Percentiles rank a stretch among this genome's conserved stretches.
Conservation (phyloP, 495 filamentous ascomycete genomes). For the Talaromyces proteolyticus region DNA sequence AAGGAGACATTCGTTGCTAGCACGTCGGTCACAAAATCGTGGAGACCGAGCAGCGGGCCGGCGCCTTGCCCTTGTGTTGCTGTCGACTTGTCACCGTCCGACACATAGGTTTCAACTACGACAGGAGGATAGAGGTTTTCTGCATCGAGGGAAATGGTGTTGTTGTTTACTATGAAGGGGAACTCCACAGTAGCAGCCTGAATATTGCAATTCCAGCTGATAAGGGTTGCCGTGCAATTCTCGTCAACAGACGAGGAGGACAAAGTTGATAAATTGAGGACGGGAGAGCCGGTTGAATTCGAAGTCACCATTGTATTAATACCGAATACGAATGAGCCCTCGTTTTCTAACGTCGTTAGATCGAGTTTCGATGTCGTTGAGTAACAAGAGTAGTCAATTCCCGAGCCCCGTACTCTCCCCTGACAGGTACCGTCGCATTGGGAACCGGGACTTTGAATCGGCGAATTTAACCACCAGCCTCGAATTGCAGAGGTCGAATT, state of each 20-base stretch:
- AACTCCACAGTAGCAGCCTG: background rate
- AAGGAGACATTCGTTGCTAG: background rate
- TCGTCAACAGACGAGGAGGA: background rate
- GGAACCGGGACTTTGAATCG: background rate
- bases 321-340: background rate
- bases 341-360: background rate
- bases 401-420: background rate
- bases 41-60: background rate
- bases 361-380: background rate
- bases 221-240: background rate
- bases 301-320: background rate
- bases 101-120: background rate
- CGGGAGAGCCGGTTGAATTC: background rate
- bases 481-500: background rate
- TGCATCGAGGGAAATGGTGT: background rate
- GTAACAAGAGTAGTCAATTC: background rate
- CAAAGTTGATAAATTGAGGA: background rate
- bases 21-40: background rate
- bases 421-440: background rate
- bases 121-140: background rate
- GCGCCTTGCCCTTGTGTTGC: background rate
- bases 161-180: background rate
- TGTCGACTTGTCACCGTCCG: background rate
- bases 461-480: background rate
- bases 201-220: background rate